Evolutionary conservation across 768 basidiomycete species (phyloP).

Genomic region (Trametes gibbosa): DNA sequence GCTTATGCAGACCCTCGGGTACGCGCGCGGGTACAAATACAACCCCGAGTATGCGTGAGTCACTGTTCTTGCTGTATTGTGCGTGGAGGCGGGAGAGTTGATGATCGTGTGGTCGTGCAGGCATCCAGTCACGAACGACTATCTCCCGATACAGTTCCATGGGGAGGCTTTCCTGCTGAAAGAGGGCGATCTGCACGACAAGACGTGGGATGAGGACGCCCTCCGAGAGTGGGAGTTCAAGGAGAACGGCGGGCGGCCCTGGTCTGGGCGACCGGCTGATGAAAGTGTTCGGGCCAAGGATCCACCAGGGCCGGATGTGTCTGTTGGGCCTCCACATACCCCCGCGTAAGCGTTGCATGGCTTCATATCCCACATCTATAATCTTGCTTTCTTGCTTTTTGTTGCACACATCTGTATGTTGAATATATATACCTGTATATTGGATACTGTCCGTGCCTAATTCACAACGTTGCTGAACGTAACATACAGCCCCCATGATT

Average conservation of each 20-base stretch:
- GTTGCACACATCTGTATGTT: not conserved
- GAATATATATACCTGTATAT: not conserved
- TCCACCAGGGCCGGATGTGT: no score
- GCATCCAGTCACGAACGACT: constrained; percentile 54
- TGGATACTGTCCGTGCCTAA: not conserved
- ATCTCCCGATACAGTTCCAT: constrained; percentile 43
- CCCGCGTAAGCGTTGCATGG: not conserved
- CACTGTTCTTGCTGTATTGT: not conserved
- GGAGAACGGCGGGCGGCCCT: constrained; percentile 37
- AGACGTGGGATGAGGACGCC: constrained; percentile 48
- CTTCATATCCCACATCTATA: not conserved
- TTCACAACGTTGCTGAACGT: not conserved
- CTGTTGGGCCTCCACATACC: no score
- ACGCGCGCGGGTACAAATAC: constrained; percentile 48
- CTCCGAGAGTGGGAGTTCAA: constrained; percentile 45
- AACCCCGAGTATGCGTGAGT: constrained; percentile 44
- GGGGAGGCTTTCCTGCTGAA: constrained; percentile 37
- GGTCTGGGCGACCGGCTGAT: constrained; percentile 32
- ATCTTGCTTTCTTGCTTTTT: constrained; percentile 5
- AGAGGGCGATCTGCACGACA: constrained; percentile 38
- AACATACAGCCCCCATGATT: constrained; percentile 2
- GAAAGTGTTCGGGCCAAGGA: no score
- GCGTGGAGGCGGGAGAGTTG: not conserved
- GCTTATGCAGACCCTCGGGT: constrained; percentile 52
- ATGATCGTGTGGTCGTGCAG: constrained; percentile 21